A percentile compares a stretch with the other conserved stretches of the same genome.
phyloP scores from a whole-genome alignment of 2,329 filamentous ascomycete species.

The Clarireedia hainanense region DNA sequence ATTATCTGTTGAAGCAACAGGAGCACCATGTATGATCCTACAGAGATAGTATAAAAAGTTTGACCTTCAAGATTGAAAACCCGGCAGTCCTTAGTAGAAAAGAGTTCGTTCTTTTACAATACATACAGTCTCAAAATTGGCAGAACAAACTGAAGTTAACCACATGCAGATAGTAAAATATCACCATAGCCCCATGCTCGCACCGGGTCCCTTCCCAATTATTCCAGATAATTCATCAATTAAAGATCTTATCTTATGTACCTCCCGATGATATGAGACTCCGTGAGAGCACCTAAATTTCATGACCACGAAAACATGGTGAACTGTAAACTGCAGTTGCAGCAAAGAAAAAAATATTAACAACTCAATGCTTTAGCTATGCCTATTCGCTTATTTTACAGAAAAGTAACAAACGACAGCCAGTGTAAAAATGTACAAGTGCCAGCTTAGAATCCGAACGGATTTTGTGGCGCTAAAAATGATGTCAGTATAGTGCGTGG shows the following conservation, averaged over 20 bases:
- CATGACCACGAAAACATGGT: neutral
- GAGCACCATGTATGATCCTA: no score
- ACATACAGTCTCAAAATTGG: no score
- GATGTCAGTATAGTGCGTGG: constrained; percentile 13
- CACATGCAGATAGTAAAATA: no score
- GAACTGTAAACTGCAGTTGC: neutral
- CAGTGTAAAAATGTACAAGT: constrained; percentile 19
- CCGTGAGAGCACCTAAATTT: neutral
- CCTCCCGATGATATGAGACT: neutral
- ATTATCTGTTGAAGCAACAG: no score
- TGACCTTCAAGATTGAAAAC: no score
- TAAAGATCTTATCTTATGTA: constrained; percentile 8
- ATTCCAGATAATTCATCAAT: constrained; percentile 1
- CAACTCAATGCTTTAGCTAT: constrained; percentile 20
- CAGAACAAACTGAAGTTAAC: no score
- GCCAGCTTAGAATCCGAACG: constrained; percentile 54
- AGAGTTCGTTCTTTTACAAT: no score
- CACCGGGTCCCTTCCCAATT: no score
- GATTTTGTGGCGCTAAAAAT: constrained; percentile 55
- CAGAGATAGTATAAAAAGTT: no score
- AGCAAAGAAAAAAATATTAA: constrained; percentile 17
- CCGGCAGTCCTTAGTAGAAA: no score
- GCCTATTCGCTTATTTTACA: constrained; percentile 25
- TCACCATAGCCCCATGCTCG: no score
- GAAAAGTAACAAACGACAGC: constrained; percentile 16